These are phyloP conservation scores for Thalassiosira profunda DNA, from an alignment of 108 stramenopile genomes.

Conservation along the genomic window DNA sequence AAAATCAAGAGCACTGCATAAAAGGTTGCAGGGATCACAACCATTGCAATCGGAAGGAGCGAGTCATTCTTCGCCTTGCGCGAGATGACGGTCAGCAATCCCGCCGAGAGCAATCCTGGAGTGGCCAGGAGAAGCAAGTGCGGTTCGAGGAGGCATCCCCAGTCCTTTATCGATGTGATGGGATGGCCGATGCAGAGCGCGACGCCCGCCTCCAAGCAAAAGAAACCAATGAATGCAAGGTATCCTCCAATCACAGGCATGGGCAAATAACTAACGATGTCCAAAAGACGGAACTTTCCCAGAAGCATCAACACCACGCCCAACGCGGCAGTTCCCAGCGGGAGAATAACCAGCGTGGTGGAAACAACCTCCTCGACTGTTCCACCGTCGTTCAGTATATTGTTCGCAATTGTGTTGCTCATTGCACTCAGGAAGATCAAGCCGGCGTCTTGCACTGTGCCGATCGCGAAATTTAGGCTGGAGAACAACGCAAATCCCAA, in stretches of 20 bases:
- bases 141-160: constrained; percentile 59
- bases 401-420: constrained; percentile 82
- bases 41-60: constrained; percentile 80
- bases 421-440: constrained; percentile 93
- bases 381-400: constrained; percentile 57
- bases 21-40: constrained; percentile 84
- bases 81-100: constrained; percentile 63
- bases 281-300: constrained; percentile 86
- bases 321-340: constrained; percentile 82
- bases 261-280: constrained; percentile 91
- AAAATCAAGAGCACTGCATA: constrained; percentile 57
- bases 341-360: constrained; percentile 74
- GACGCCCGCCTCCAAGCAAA: constrained; percentile 91
- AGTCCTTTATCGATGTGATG: constrained; percentile 64
- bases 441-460: constrained; percentile 96
- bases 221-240: constrained; percentile 95
- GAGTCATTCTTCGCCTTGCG: constrained; percentile 59
- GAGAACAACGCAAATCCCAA: constrained; percentile 77
- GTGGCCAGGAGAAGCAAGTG: constrained; percentile 62
- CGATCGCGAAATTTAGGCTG: constrained; percentile 90
- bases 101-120: constrained; percentile 80
- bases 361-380: constrained; percentile 65
- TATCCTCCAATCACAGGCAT: constrained; percentile 92
- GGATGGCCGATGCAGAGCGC: constrained; percentile 79
- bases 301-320: constrained; percentile 84